A percentile compares a stretch with the other conserved stretches of the same genome.
Evolutionary conservation across 2,329 filamentous ascomycete species (phyloP).

Genomic region (Claviceps pazoutovae): DNA sequence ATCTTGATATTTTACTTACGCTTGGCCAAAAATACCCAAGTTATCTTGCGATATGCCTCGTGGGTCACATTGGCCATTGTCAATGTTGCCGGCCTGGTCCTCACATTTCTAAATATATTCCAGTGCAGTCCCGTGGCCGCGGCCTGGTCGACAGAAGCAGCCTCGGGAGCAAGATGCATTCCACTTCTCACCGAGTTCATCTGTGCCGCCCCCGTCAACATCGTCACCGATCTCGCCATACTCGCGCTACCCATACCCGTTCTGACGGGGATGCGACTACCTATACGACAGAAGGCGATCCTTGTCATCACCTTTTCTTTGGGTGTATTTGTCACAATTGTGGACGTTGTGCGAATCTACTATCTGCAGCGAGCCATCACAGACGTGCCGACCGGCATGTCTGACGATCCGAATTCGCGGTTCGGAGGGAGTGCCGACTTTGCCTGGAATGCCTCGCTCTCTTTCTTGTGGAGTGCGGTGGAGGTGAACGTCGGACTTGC

Average conservation of each 20-base stretch:
- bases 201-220: conserved; percentile 76
- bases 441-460: conserved; percentile 64
- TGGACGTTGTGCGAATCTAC: conserved; percentile 81
- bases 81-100: conserved; percentile 60
- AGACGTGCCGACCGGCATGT: conserved; percentile 22
- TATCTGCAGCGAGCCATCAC: conserved; percentile 66
- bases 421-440: conserved; percentile 42
- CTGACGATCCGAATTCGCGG: conserved; percentile 24
- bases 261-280: conserved; percentile 72
- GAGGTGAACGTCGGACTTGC: conserved; percentile 86
- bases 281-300: conserved; percentile 75
- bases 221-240: conserved; percentile 80
- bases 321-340: conserved; percentile 73
- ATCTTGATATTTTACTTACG: conserved; percentile 83
- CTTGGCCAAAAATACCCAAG: conserved; percentile 63
- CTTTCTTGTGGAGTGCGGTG: conserved; percentile 87
- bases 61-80: conserved; percentile 65
- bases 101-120: conserved; percentile 78
- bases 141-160: conserved; percentile 39
- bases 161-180: conserved; percentile 31
- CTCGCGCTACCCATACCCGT: conserved; percentile 80
- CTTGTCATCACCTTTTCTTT: conserved; percentile 75
- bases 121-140: conserved; percentile 67
- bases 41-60: conserved; percentile 67
- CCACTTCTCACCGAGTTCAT: conserved; percentile 49